A percentile compares a stretch with the other conserved stretches of the same genome.
These are phyloP conservation scores for Chenopodium formosanum DNA, from an alignment of 148 eudicot species.

Conservation along the genomic window DNA sequence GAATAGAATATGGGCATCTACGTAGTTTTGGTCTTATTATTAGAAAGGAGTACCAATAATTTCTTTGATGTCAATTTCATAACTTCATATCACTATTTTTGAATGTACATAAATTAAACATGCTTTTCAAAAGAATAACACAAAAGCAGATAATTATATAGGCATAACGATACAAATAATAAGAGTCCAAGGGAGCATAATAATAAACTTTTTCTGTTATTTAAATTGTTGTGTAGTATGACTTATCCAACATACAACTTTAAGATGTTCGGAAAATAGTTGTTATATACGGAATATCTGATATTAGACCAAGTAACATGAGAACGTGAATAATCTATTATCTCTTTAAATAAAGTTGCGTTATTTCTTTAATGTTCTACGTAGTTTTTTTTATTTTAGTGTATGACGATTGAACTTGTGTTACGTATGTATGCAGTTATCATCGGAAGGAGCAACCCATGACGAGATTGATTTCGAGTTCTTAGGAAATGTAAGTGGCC, in stretches of 20 bases:
- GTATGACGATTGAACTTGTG: not conserved
- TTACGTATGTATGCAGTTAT: conserved; percentile 38
- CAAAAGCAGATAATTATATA: not conserved
- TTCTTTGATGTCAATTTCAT: not conserved
- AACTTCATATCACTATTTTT: not conserved
- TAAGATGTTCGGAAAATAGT: too few relatives aligned
- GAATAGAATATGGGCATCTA: conserved; percentile 23
- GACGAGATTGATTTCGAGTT: conserved; percentile 71
- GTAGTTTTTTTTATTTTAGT: too few relatives aligned
- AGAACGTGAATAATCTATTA: too few relatives aligned
- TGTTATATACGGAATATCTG: too few relatives aligned
- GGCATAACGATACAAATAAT: not conserved
- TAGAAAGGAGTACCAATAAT: conserved; percentile 5
- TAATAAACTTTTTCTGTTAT: too few relatives aligned
- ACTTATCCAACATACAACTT: too few relatives aligned
- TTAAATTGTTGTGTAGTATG: too few relatives aligned
- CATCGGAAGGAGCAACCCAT: conserved; percentile 50
- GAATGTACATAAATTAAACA: not conserved
- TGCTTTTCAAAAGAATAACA: conserved; percentile 3
- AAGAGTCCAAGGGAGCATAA: too few relatives aligned
- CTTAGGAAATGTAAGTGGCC: conserved; percentile 55
- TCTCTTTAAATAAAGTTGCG: too few relatives aligned
- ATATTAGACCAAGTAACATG: too few relatives aligned
- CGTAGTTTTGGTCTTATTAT: not conserved
- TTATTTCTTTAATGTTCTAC: too few relatives aligned